Percentiles rank a stretch among this genome's conserved stretches.
These are phyloP conservation scores for Podospora anserina DNA, from an alignment of 495 filamentous ascomycete species.

Conservation along the genomic window DNA sequence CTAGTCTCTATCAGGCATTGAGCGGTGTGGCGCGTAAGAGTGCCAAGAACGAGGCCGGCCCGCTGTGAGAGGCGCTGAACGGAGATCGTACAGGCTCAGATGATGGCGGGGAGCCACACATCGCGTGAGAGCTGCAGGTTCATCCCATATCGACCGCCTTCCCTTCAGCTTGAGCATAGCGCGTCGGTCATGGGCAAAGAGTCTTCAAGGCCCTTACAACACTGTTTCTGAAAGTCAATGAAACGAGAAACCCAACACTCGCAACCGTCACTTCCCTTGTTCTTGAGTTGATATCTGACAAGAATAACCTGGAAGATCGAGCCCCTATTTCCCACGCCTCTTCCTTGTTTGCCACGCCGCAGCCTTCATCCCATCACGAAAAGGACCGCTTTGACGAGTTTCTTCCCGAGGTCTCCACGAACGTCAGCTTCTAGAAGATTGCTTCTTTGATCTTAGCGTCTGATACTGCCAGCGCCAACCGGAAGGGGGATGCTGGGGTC, in stretches of 20 bases:
- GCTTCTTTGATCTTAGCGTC: conserved; percentile 21
- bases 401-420: background rate
- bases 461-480: background rate
- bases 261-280: background rate
- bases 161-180: background rate
- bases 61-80: background rate
- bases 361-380: conserved; percentile 4
- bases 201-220: background rate
- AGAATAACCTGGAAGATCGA: background rate
- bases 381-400: background rate
- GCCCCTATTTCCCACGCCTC: background rate
- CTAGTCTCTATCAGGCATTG: conserved; percentile 1
- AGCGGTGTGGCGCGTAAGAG: background rate
- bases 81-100: background rate
- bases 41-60: background rate
- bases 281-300: background rate
- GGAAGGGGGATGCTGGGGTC: background rate
- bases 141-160: background rate
- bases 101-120: background rate
- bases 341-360: background rate
- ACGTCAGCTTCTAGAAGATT: conserved; percentile 24
- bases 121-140: conserved; percentile 2
- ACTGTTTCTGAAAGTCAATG: background rate
- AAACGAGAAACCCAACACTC: background rate
- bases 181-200: background rate